Base-by-base conservation (phyloP, 2,329 filamentous ascomycete genomes). In the Aspergillus pseudoviridinutans region DNA sequence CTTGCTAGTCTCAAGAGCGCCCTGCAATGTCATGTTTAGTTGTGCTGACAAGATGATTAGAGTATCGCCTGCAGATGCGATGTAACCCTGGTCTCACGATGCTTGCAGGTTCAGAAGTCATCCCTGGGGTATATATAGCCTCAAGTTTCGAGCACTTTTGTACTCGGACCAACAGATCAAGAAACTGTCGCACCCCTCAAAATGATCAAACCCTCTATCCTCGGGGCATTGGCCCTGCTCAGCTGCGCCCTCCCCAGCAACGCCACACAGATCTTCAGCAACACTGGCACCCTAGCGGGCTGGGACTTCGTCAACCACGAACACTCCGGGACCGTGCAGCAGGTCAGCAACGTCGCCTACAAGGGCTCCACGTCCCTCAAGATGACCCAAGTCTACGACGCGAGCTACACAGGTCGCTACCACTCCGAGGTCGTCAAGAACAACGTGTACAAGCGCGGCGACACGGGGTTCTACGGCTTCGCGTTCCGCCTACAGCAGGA, bases 381-480 rank as follows among this genome's bases (percentile, higher is more conserved):
- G 62, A 77, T 80, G 74, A 66, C 66, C 8, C 68, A 70, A 27
- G 55, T 64, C 38, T 78, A 79, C 67, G 73, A 78, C 58, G 38
- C 73, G 0, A 66, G 58, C 63, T 80, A 77, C 66, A 66, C 53
- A 2, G 78, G 75, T 22, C 78, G 79, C 9, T 82, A 81, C 67
- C 79, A 82, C 69, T 78, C 80, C 41, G 80, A 82, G 66, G 76
- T 76, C 12, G 69, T 73, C 57, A 73, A 76, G 59, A 68, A 76
- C 62, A 66, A 77, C 59, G 79, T 73, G 20, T 82, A 82, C 70
- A 67, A 71, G 58, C 75, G 72, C 55, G 78, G 76, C 50, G 76
- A 82, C 55, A 69, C 68, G 22, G 75, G 75, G 25, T 80, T 77
- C 69, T 82, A 82, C 70, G 79, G 80, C 38, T 83, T 82, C 66